Conservation (phyloP, 2,329 filamentous ascomycete genomes). For the Rhexocercosporidium sp. region DNA sequence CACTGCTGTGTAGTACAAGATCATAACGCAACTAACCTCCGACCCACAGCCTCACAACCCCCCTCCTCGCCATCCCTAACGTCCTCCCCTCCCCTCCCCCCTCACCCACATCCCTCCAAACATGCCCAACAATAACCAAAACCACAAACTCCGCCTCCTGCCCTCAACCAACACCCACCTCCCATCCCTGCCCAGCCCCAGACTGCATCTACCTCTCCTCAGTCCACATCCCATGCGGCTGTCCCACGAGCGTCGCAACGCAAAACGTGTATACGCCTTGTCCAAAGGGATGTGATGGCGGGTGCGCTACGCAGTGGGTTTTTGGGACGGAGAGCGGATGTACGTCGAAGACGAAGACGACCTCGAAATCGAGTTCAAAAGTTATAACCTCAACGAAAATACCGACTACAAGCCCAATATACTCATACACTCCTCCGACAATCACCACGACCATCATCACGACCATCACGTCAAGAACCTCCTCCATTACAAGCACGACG, state of each 20-base stretch:
- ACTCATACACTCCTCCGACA: background rate
- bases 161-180: conserved; percentile 25
- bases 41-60: background rate
- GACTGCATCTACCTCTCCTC: conserved; percentile 31
- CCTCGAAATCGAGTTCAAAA: background rate
- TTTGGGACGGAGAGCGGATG: background rate
- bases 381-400: too few relatives aligned
- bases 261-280: conserved; percentile 34
- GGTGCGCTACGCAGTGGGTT: conserved; percentile 20
- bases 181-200: conserved; percentile 15
- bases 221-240: conserved; percentile 35
- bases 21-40: background rate
- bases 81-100: background rate
- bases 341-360: background rate
- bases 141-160: conserved; percentile 25
- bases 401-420: too few relatives aligned
- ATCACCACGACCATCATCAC: background rate
- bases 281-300: conserved; percentile 19
- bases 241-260: conserved; percentile 34
- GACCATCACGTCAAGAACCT: background rate
- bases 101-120: background rate
- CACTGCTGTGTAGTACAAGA: background rate
- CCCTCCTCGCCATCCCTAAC: background rate
- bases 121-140: conserved; percentile 37
- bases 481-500: background rate